phyloP scores from a whole-genome alignment of 176 grass and related monocot species.

The Aegilops speltoides region DNA sequence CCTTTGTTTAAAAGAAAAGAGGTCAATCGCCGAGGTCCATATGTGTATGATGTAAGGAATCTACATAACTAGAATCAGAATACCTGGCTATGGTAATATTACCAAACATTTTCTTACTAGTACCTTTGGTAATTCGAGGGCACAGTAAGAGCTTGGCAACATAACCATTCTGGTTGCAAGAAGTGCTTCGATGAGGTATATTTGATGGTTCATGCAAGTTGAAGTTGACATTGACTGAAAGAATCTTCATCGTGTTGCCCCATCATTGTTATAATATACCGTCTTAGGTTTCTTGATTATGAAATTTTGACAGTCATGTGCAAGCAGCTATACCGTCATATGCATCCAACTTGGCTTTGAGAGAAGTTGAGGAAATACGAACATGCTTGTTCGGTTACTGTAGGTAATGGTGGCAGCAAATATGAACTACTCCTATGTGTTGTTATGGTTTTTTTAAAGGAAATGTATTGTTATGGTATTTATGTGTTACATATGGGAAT shows the following conservation, averaged over 20 bases:
- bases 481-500: neutral
- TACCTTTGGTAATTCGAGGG: slow-evolving; percentile 16
- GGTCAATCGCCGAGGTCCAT: neutral
- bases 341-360: neutral
- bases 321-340: neutral
- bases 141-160: neutral
- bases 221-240: neutral
- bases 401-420: neutral
- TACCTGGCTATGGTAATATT: neutral
- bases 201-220: neutral
- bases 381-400: neutral
- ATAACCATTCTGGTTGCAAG: neutral
- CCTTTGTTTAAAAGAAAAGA: neutral
- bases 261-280: neutral
- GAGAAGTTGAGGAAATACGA: neutral
- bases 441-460: neutral
- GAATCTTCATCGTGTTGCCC: slow-evolving; percentile 3
- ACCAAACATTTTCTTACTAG: neutral
- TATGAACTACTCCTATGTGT: neutral
- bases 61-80: neutral
- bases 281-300: neutral
- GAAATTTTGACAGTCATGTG: neutral
- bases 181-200: neutral
- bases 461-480: neutral
- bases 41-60: neutral